A percentile compares a stretch with the other conserved stretches of the same genome.
phyloP scores from a whole-genome alignment of 768 basidiomycete genomes.

The Mycena maculata region DNA sequence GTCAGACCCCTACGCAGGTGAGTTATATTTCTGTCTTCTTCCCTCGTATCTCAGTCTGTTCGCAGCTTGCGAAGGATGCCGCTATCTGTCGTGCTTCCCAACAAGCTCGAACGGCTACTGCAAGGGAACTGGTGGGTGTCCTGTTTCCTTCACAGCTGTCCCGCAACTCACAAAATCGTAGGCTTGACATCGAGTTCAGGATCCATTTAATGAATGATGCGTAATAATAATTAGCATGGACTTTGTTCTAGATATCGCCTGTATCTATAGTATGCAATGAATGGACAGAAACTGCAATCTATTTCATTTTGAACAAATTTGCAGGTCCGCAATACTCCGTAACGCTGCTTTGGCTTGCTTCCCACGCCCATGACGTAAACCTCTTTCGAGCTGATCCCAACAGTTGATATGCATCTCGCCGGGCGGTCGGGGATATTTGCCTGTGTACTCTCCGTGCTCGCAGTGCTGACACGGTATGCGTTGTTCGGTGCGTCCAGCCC shows the following conservation, averaged over 20 bases:
- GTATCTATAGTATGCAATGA: slow-evolving; percentile 1
- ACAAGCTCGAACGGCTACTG: slow-evolving; percentile 78
- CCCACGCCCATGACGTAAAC: too few species aligned
- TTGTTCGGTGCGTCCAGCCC: background rate
- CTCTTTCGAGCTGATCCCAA: too few species aligned
- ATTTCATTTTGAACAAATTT: too few species aligned
- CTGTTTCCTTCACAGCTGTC: background rate
- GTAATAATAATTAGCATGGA: slow-evolving; percentile 13
- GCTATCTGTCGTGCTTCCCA: slow-evolving; percentile 92
- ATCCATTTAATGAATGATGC: slow-evolving; percentile 5
- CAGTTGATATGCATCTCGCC: too few species aligned
- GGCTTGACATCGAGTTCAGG: slow-evolving; percentile 17
- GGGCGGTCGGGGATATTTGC: background rate
- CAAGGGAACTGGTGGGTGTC: slow-evolving; percentile 48
- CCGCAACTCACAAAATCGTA: background rate
- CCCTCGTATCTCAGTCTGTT: slow-evolving; percentile 9
- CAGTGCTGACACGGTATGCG: background rate
- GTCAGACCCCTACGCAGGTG: slow-evolving; percentile 85
- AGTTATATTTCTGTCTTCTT: slow-evolving; percentile 38
- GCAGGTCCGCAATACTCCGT: too few species aligned
- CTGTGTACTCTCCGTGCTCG: background rate
- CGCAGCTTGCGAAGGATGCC: slow-evolving; percentile 86
- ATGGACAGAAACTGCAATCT: background rate
- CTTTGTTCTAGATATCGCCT: background rate
- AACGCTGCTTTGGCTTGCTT: too few species aligned